A percentile compares a stretch with the other conserved stretches of the same genome.
Evolutionary conservation across 345 rosid genomes (phyloP).

Genomic region (Eutrema japonicum): DNA sequence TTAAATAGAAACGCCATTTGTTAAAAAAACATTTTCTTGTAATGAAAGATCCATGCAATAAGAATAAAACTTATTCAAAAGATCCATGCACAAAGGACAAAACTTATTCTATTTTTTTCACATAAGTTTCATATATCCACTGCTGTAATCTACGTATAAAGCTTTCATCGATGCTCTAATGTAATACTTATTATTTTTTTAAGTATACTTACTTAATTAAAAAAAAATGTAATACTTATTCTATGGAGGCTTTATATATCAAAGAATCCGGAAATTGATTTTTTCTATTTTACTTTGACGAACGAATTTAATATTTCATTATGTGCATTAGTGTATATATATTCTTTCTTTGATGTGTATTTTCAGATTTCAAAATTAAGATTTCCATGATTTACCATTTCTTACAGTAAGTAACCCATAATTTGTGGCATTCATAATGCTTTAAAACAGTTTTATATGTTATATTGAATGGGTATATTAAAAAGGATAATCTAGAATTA

Average conservation of each 20-base stretch:
- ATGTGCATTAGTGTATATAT: not conserved
- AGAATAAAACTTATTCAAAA: not conserved
- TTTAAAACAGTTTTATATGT: not conserved
- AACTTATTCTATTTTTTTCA: too few species aligned
- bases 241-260: not conserved
- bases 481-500: not conserved
- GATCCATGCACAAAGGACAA: not conserved
- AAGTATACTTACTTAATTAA: too few species aligned
- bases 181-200: too few species aligned
- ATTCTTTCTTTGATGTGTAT: not conserved
- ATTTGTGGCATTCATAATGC: not conserved
- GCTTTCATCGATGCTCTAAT: too few species aligned
- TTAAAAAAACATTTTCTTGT: not conserved
- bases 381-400: slow-evolving; percentile 5
- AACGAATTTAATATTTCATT: not conserved
- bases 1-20: too few species aligned
- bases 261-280: not conserved
- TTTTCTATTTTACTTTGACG: not conserved
- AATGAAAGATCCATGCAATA: slow-evolving; percentile 9
- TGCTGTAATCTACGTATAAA: too few species aligned
- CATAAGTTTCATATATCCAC: too few species aligned
- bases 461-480: not conserved
- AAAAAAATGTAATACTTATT: too few species aligned
- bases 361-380: not conserved
- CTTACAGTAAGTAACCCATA: slow-evolving; percentile 14